These are phyloP conservation scores for Jacaranda copaia DNA, from an alignment of 257 asterid genomes.

Conservation along the genomic window DNA sequence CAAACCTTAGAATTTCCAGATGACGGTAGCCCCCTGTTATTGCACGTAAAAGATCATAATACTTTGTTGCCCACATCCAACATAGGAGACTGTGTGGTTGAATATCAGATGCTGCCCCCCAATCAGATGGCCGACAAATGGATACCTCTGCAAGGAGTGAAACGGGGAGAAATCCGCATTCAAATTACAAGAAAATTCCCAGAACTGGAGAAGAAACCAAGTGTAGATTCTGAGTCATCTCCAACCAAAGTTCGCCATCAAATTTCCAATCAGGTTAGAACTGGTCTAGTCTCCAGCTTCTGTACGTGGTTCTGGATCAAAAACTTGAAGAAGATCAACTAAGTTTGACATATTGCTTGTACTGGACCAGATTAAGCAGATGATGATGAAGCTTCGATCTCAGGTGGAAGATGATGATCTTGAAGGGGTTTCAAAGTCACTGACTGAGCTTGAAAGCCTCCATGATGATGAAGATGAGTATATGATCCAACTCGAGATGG, in stretches of 20 bases:
- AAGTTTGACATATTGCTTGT: slow-evolving; percentile 19
- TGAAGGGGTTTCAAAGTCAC: slow-evolving; percentile 64
- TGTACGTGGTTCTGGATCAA: slow-evolving; percentile 2
- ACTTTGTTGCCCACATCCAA: slow-evolving; percentile 74
- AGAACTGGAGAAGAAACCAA: slow-evolving; percentile 68
- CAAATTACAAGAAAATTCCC: slow-evolving; percentile 83
- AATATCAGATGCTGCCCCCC: slow-evolving; percentile 85
- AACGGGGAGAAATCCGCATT: slow-evolving; percentile 86
- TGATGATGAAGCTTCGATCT: slow-evolving; percentile 73
- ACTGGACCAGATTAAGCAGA: slow-evolving; percentile 73
- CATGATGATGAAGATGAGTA: slow-evolving; percentile 78
- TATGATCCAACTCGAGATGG: slow-evolving; percentile 77
- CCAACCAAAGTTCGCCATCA: slow-evolving; percentile 62
- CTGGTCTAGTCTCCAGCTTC: neutral
- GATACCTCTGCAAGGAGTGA: slow-evolving; percentile 97
- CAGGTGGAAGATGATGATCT: slow-evolving; percentile 61
- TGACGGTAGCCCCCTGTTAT: slow-evolving; percentile 77
- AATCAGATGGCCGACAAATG: slow-evolving; percentile 90
- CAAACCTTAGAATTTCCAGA: slow-evolving; percentile 93
- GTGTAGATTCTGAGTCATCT: slow-evolving; percentile 61
- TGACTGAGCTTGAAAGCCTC: slow-evolving; percentile 77
- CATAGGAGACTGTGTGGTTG: slow-evolving; percentile 88
- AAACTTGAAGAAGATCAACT: neutral
- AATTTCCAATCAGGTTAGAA: slow-evolving; percentile 70
- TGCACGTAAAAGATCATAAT: slow-evolving; percentile 95